phyloP scores from a whole-genome alignment of 768 basidiomycete species.

The Tylopilus sp. region DNA sequence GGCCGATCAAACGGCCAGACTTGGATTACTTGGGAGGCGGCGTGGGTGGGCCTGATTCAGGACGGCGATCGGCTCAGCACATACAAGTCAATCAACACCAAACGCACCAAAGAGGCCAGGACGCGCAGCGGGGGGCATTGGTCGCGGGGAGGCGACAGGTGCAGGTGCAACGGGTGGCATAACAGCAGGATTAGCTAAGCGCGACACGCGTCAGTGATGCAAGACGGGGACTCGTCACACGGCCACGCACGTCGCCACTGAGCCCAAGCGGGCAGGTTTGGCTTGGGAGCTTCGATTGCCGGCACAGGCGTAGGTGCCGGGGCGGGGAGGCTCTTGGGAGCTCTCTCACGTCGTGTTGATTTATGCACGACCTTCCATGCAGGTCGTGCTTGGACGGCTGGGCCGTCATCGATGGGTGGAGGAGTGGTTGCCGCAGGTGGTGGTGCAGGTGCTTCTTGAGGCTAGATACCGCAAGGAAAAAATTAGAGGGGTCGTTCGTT shows the following conservation, averaged over 20 bases:
- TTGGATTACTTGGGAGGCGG: constrained; percentile 41
- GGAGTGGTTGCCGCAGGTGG: constrained; percentile 40
- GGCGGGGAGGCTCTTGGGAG: constrained; percentile 41
- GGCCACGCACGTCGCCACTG: constrained; percentile 69
- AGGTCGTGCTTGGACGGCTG: constrained; percentile 51
- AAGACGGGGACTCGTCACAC: neutral
- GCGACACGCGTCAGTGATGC: neutral
- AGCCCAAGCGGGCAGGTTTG: constrained; percentile 72
- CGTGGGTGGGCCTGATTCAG: constrained; percentile 39
- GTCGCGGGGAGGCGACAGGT: constrained; percentile 22
- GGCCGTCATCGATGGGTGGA: constrained; percentile 45
- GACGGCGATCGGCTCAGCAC: neutral
- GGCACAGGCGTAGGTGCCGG: constrained; percentile 24
- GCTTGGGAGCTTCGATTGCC: constrained; percentile 45
- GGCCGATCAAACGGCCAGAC: neutral
- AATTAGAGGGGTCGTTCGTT: neutral
- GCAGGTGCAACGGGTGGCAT: constrained; percentile 45
- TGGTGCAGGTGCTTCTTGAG: constrained; percentile 36
- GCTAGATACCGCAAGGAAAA: constrained; percentile 12
- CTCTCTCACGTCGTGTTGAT: constrained; percentile 51
- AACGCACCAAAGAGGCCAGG: constrained; percentile 63
- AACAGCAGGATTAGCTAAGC: constrained; percentile 60
- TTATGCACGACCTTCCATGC: constrained; percentile 76
- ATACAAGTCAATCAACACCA: neutral
- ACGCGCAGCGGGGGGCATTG: constrained; percentile 49